A percentile compares a stretch with the other conserved stretches of the same genome.
Conservation (phyloP, 164 flowering plant genomes). For the Vitis cinerea region DNA sequence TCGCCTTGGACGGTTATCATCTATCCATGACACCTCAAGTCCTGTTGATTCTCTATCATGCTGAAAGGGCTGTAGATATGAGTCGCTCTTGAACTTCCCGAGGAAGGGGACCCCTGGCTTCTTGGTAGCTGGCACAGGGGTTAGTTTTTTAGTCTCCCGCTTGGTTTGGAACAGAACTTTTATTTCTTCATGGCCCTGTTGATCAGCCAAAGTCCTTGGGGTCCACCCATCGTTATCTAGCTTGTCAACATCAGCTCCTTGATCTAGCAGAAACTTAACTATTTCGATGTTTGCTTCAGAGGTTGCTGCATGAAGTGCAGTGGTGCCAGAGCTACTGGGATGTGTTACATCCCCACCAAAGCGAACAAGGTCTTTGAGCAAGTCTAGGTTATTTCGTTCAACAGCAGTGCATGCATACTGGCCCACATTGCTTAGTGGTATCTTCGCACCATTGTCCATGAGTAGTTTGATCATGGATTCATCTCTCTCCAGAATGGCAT, state of each 20-base stretch:
- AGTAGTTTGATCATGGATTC: slow-evolving; percentile 37
- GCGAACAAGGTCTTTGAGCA: slow-evolving; percentile 44
- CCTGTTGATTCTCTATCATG: slow-evolving; percentile 5
- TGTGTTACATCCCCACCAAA: slow-evolving; percentile 48
- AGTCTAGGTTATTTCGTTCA: slow-evolving; percentile 45
- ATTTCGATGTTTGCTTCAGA: slow-evolving; percentile 46
- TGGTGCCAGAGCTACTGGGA: slow-evolving; percentile 31
- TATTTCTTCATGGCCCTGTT: slow-evolving; percentile 60
- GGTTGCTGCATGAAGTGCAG: slow-evolving; percentile 56
- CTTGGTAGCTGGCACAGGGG: neutral
- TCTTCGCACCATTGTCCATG: slow-evolving; percentile 41
- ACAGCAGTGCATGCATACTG: slow-evolving; percentile 46
- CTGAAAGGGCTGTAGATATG: slow-evolving; percentile 20
- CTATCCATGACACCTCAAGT: slow-evolving; percentile 12
- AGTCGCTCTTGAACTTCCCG: slow-evolving; percentile 34
- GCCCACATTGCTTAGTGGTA: slow-evolving; percentile 41
- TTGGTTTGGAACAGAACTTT: slow-evolving; percentile 28
- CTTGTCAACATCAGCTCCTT: slow-evolving; percentile 41
- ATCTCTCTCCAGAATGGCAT: slow-evolving; percentile 46
- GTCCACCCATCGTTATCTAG: slow-evolving; percentile 51
- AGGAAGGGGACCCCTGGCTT: slow-evolving; percentile 1
- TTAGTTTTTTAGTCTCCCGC: neutral
- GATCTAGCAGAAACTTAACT: slow-evolving; percentile 46
- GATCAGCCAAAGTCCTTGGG: slow-evolving; percentile 50
- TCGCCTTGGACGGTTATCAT: slow-evolving; percentile 19